Base-by-base conservation (phyloP, 805 yeast genomes). In the Candida pseudoglaebosa region DNA sequence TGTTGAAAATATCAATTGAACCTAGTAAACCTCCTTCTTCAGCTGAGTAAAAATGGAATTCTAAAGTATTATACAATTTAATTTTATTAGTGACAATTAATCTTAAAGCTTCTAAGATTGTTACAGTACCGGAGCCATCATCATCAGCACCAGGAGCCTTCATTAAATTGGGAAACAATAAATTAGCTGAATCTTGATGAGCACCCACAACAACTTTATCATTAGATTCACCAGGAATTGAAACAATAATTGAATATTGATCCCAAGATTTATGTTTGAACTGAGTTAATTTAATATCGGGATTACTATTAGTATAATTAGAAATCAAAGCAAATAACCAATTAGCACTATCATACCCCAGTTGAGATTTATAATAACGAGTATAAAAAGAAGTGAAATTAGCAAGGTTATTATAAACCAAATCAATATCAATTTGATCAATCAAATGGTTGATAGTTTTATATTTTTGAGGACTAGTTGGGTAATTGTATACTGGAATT, bases 121-220 rank as follows among this genome's bases (percentile, higher is more conserved):
- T 82, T 3, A 83, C 80, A 4, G 90, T 82, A 7, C 97, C 98
- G 3, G 90, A 78, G 2, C 95, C 95, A 59, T 90, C 85, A 56
- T 91, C 98, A 56, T 91, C 98, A 3, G 96, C 97, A 2, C 98
- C 98, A 1, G 96, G 96, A 0, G 96, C 87, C 17, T 78, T 71
- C 47, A 84, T 54, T 14, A 79, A 45, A 32, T 70, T 70, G 7
- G 96, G 96, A 40, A 85, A 70, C 31, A 85, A 48, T 39, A 86
- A 66, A 56, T 87, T 88, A 46, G 82, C 73, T 2, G 95, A 83
- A 57, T 91, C 98, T 54, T 83, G 85, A 62, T 91, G 98, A 18
- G 95, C 84, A 1, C 96, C 96, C 28, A 91, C 75, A 12, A 91
- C 79, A 1, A 91, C 81, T 50, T 71, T 69, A 16, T 73, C 73